Conservation (phyloP, 306 rosid species). For the Sophora flavescens region DNA sequence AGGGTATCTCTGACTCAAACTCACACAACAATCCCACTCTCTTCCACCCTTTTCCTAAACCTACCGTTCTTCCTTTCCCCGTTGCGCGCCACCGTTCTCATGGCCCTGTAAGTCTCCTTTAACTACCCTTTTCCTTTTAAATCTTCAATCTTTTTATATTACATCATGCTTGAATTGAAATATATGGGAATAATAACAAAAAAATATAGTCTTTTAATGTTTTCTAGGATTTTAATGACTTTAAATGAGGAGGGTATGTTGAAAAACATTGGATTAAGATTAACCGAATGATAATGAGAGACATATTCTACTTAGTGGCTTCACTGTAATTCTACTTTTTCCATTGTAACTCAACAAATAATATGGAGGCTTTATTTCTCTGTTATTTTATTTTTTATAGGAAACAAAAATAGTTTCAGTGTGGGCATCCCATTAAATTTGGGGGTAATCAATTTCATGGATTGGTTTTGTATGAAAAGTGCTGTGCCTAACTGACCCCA, state of each 20-base stretch:
- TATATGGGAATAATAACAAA: neutral
- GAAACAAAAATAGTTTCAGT: neutral
- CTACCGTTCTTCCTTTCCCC: slow-evolving; percentile 82
- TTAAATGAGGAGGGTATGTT: slow-evolving; percentile 8
- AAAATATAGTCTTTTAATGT: neutral
- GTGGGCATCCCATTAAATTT: neutral
- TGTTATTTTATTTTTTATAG: neutral
- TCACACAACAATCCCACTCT: slow-evolving; percentile 44
- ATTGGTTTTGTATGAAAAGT: slow-evolving; percentile 5
- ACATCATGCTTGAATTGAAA: neutral
- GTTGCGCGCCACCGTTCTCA: slow-evolving; percentile 94
- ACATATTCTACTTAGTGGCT: slow-evolving; percentile 12
- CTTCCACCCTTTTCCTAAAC: slow-evolving; percentile 59
- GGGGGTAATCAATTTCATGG: neutral
- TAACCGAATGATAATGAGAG: slow-evolving; percentile 1
- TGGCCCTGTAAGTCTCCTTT: slow-evolving; percentile 76
- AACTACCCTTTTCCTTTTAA: neutral
- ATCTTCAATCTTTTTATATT: neutral
- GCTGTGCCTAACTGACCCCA: neutral
- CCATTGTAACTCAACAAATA: neutral
- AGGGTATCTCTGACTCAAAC: slow-evolving; percentile 67
- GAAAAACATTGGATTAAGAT: neutral
- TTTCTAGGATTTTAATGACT: slow-evolving; percentile 3
- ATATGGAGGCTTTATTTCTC: neutral
- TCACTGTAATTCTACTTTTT: slow-evolving; percentile 14